Evolutionary conservation across 148 eudicot species (phyloP).

Genomic region (Suaeda aralocaspica): DNA sequence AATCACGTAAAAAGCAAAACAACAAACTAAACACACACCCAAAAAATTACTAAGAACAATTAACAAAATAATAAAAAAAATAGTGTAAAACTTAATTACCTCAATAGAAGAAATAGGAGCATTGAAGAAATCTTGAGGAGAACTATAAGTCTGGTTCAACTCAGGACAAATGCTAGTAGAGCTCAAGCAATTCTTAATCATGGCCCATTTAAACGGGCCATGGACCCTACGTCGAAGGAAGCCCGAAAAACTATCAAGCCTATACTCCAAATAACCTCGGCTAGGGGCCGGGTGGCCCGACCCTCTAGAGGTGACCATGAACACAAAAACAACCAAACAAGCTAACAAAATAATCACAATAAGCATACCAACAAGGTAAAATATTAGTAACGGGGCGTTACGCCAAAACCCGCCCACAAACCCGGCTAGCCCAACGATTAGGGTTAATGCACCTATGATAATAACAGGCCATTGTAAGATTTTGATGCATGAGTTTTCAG

Average conservation of each 20-base stretch:
- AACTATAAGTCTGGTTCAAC: slow-evolving; percentile 62
- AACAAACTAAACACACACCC: background rate
- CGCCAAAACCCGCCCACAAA: slow-evolving; percentile 78
- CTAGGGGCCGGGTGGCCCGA: slow-evolving; percentile 70
- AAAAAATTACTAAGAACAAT: too few relatives aligned
- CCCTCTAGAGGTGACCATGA: slow-evolving; percentile 67
- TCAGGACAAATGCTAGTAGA: slow-evolving; percentile 62
- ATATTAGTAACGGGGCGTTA: slow-evolving; percentile 47
- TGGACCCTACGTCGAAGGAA: slow-evolving; percentile 57
- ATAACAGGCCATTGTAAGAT: slow-evolving; percentile 85
- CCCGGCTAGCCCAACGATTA: slow-evolving; percentile 57
- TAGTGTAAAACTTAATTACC: slow-evolving; percentile 30
- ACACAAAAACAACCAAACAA: slow-evolving; percentile 55
- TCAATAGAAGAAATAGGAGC: slow-evolving; percentile 76
- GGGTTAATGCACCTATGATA: slow-evolving; percentile 56
- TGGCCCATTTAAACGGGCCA: slow-evolving; percentile 70
- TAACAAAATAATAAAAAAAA: too few relatives aligned
- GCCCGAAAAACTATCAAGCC: slow-evolving; percentile 63
- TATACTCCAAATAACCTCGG: slow-evolving; percentile 71
- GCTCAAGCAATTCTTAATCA: slow-evolving; percentile 62
- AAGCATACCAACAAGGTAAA: slow-evolving; percentile 72
- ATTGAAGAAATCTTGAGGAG: slow-evolving; percentile 76
- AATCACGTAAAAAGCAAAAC: background rate
- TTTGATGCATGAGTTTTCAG: slow-evolving; percentile 62
- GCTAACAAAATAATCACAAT: slow-evolving; percentile 54